Percentiles rank a stretch among this genome's conserved stretches.
Evolutionary conservation across 164 flowering plant species (phyloP).

Genomic region (Aristolochia contorta): DNA sequence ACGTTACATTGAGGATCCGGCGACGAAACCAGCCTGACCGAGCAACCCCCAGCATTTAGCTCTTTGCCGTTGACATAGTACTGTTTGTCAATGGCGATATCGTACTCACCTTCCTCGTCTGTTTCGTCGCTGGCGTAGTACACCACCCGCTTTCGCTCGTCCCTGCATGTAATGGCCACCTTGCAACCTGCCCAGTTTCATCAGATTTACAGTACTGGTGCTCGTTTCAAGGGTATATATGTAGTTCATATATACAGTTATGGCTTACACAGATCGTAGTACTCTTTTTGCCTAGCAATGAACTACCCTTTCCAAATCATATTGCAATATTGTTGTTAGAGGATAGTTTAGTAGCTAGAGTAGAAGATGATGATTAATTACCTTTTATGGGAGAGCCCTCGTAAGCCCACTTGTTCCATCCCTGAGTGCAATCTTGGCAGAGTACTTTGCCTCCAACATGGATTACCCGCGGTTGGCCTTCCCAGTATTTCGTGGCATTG

Average conservation of each 20-base stretch:
- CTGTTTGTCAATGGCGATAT: constrained; percentile 29
- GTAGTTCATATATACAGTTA: too few relatives aligned
- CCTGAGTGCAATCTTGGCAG: constrained; percentile 75
- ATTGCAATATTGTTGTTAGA: too few relatives aligned
- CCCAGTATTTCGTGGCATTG: constrained; percentile 13
- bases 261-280: too few relatives aligned
- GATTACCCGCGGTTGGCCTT: constrained; percentile 19
- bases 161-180: constrained; percentile 62
- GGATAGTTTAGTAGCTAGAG: too few relatives aligned
- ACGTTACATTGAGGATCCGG: constrained; percentile 54
- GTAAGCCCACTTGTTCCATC: constrained; percentile 52
- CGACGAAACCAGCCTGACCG: constrained; percentile 60
- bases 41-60: constrained; percentile 33
- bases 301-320: too few relatives aligned
- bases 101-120: constrained; percentile 42
- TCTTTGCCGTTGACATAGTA: constrained; percentile 36
- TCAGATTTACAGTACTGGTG: background rate
- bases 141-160: constrained; percentile 39
- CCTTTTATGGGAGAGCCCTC: constrained; percentile 57
- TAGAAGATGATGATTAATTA: constrained; percentile 10
- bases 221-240: background rate
- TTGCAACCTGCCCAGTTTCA: constrained; percentile 32
- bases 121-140: constrained; percentile 60
- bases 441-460: constrained; percentile 60
- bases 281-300: too few relatives aligned